These are phyloP conservation scores for Nepenthes alata DNA, from an alignment of 179 eudicot species.

Conservation along the genomic window DNA sequence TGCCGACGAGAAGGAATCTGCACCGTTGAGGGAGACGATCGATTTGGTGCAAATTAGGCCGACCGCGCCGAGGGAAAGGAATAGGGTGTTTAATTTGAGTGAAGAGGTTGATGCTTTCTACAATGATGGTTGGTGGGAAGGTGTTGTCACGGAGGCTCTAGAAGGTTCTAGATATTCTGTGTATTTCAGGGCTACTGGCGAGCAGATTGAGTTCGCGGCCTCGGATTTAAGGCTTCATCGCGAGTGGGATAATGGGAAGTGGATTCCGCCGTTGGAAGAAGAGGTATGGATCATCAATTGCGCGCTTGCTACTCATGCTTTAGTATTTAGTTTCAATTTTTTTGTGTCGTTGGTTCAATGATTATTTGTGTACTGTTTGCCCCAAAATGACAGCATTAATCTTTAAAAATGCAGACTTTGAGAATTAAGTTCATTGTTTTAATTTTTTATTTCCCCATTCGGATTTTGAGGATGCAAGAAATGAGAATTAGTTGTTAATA, in stretches of 20 bases:
- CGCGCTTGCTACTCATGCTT: too few relatives aligned
- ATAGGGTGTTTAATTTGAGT: slow-evolving; percentile 27
- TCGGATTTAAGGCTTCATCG: slow-evolving; percentile 56
- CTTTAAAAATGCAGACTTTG: background rate
- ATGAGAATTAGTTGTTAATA: too few relatives aligned
- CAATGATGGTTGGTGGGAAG: slow-evolving; percentile 97
- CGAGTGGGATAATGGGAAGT: slow-evolving; percentile 57
- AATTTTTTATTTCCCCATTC: too few relatives aligned
- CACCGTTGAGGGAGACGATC: slow-evolving; percentile 39
- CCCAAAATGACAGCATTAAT: too few relatives aligned
- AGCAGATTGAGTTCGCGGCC: slow-evolving; percentile 37
- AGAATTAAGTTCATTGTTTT: background rate
- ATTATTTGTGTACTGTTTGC: too few relatives aligned
- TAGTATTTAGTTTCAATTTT: too few relatives aligned
- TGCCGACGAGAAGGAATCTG: slow-evolving; percentile 21
- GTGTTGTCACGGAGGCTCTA: slow-evolving; percentile 45
- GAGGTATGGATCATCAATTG: background rate
- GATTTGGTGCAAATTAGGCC: slow-evolving; percentile 72
- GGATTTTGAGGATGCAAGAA: too few relatives aligned
- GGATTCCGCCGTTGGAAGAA: slow-evolving; percentile 58
- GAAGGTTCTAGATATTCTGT: slow-evolving; percentile 32
- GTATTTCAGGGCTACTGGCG: slow-evolving; percentile 59
- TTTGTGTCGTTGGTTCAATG: too few relatives aligned
- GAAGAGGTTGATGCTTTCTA: slow-evolving; percentile 73
- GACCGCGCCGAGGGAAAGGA: slow-evolving; percentile 35